Percentiles rank a stretch among this genome's conserved stretches.
These are phyloP conservation scores for Physcia stellaris DNA, from an alignment of 495 filamentous ascomycete genomes.

Conservation along the genomic window DNA sequence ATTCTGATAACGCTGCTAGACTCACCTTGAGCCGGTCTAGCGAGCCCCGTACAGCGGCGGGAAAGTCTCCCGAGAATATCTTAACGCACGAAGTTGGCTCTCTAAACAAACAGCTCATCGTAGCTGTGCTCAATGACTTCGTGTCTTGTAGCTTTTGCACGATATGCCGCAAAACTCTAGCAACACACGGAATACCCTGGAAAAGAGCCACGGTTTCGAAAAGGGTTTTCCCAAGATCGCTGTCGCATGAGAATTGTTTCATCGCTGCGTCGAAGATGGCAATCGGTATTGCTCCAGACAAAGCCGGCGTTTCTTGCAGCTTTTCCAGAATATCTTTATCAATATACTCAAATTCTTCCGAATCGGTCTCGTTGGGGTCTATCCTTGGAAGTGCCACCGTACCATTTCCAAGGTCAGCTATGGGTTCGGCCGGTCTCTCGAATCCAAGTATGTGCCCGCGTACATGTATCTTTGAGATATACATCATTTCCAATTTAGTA, in stretches of 20 bases:
- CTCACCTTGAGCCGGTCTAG: slow-evolving; percentile 42
- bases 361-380: slow-evolving; percentile 22
- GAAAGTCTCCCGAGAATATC: slow-evolving; percentile 53
- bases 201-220: slow-evolving; percentile 69
- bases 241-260: slow-evolving; percentile 56
- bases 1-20: slow-evolving; percentile 22
- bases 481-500: slow-evolving; percentile 82
- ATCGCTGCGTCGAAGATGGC: slow-evolving; percentile 83
- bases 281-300: slow-evolving; percentile 81
- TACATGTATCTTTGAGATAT: slow-evolving; percentile 64
- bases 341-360: slow-evolving; percentile 30
- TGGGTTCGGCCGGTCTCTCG: slow-evolving; percentile 25
- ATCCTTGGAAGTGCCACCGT: slow-evolving; percentile 49
- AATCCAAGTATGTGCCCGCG: slow-evolving; percentile 57
- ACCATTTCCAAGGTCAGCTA: slow-evolving; percentile 30
- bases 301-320: slow-evolving; percentile 62
- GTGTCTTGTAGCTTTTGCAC: slow-evolving; percentile 44
- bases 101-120: slow-evolving; percentile 55
- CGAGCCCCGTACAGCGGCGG: slow-evolving; percentile 48
- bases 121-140: slow-evolving; percentile 43
- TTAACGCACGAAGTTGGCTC: slow-evolving; percentile 54
- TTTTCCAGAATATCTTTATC: slow-evolving; percentile 42
- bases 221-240: slow-evolving; percentile 55
- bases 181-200: slow-evolving; percentile 43
- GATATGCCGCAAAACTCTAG: slow-evolving; percentile 63